phyloP scores from a whole-genome alignment of 805 yeast species.

The Yarrowia yakushimensis region DNA sequence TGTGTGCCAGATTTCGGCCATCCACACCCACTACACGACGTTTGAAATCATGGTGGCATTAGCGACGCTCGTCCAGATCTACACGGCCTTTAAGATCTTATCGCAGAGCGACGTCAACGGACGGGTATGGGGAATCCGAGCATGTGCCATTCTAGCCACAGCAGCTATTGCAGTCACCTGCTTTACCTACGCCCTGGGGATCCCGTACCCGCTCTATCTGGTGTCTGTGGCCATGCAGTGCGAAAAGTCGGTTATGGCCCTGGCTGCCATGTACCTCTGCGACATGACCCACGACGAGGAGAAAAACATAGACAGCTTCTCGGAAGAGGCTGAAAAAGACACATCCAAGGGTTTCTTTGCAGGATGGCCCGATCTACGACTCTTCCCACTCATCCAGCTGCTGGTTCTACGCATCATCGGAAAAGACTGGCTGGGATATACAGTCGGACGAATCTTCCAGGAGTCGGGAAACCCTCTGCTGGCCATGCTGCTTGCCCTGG shows the following conservation, averaged over 20 bases:
- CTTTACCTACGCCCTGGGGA: background rate
- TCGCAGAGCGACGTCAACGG: background rate
- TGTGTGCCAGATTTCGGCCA: slow-evolving; percentile 21
- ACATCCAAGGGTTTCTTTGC: background rate
- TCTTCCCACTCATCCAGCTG: background rate
- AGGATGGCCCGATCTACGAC: background rate
- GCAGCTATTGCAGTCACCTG: background rate
- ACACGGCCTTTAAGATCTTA: slow-evolving; percentile 1
- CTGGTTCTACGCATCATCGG: slow-evolving; percentile 3
- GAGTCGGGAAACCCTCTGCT: background rate
- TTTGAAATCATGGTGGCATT: slow-evolving; percentile 1
- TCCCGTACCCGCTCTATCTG: slow-evolving; percentile 10
- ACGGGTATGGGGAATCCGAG: background rate
- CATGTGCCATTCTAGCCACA: background rate
- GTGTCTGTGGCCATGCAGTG: slow-evolving; percentile 1
- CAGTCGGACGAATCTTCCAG: background rate
- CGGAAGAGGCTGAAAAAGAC: background rate
- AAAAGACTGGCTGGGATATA: slow-evolving; percentile 12
- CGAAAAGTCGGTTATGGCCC: slow-evolving; percentile 1
- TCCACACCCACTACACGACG: slow-evolving; percentile 2
- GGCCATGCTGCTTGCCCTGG: slow-evolving; percentile 9
- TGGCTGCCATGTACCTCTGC: slow-evolving; percentile 2
- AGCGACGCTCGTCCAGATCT: slow-evolving; percentile 9
- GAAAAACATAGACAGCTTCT: background rate
- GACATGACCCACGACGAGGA: slow-evolving; percentile 15